A percentile compares a stretch with the other conserved stretches of the same genome.
These are phyloP conservation scores for Artemisia argyi DNA, from an alignment of 129 eudicot genomes.

Conservation along the genomic window DNA sequence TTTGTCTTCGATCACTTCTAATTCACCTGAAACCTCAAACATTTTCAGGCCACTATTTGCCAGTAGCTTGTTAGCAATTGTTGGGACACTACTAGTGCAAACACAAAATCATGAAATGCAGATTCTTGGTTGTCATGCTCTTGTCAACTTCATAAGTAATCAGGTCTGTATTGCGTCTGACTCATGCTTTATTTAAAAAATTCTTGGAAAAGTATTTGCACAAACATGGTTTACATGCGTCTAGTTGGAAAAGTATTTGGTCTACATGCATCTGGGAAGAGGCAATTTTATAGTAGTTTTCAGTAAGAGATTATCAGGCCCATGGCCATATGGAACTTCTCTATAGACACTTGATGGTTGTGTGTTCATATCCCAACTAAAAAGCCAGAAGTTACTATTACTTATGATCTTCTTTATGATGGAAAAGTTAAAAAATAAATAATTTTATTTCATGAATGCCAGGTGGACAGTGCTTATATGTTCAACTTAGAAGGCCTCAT, in stretches of 20 bases:
- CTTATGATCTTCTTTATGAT: not conserved
- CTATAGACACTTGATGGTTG: not conserved
- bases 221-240: not conserved
- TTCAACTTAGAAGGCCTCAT: constrained; percentile 80
- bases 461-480: constrained; percentile 76
- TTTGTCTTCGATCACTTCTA: not conserved
- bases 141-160: constrained; percentile 61
- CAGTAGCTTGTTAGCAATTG: constrained; percentile 65
- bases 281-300: not conserved
- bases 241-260: no score
- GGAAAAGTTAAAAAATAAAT: not conserved
- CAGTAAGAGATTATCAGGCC: not conserved
- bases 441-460: not conserved
- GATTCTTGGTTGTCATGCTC: constrained; percentile 71
- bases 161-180: constrained; percentile 47
- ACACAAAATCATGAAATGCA: constrained; percentile 60
- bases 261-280: no score
- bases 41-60: constrained; percentile 76
- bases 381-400: not conserved
- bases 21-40: not conserved
- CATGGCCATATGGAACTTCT: not conserved
- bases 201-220: not conserved
- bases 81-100: constrained; percentile 66
- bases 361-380: not conserved
- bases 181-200: not conserved